Percentiles rank a stretch among this genome's conserved stretches.
Conservation (phyloP, 108 stramenopile genomes). For the Skeletonema tropicum region DNA sequence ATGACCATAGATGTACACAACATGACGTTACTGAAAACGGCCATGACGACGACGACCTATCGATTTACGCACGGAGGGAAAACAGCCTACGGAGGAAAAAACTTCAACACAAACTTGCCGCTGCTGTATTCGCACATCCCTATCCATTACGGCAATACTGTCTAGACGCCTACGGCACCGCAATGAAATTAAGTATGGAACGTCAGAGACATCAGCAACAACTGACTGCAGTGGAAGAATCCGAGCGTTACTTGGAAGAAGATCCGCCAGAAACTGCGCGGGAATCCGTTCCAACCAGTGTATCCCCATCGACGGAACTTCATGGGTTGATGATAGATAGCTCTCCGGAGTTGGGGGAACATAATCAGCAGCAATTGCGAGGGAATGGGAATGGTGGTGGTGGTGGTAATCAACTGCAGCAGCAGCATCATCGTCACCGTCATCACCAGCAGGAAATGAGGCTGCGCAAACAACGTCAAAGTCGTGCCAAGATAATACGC, state of each 20-base stretch:
- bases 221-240: slow-evolving; percentile 1
- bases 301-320: neutral
- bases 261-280: slow-evolving; percentile 8
- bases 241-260: slow-evolving; percentile 9
- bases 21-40: slow-evolving; percentile 8
- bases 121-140: slow-evolving; percentile 81
- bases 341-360: slow-evolving; percentile 29
- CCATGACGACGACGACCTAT: slow-evolving; percentile 21
- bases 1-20: slow-evolving; percentile 10
- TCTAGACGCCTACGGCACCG: slow-evolving; percentile 71
- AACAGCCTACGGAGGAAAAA: slow-evolving; percentile 21
- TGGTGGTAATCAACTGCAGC: neutral
- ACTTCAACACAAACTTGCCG: slow-evolving; percentile 67
- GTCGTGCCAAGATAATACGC: slow-evolving; percentile 38
- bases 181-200: slow-evolving; percentile 49
- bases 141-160: slow-evolving; percentile 73
- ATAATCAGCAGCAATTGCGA: neutral
- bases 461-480: slow-evolving; percentile 15
- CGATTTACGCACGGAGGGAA: neutral
- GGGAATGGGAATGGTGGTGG: neutral
- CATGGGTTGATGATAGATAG: neutral
- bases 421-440: neutral
- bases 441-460: neutral
- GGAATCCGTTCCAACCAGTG: neutral
- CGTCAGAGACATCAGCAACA: slow-evolving; percentile 2